These are phyloP conservation scores for Rubroshorea leprosula DNA, from an alignment of 345 rosid species.

Conservation along the genomic window DNA sequence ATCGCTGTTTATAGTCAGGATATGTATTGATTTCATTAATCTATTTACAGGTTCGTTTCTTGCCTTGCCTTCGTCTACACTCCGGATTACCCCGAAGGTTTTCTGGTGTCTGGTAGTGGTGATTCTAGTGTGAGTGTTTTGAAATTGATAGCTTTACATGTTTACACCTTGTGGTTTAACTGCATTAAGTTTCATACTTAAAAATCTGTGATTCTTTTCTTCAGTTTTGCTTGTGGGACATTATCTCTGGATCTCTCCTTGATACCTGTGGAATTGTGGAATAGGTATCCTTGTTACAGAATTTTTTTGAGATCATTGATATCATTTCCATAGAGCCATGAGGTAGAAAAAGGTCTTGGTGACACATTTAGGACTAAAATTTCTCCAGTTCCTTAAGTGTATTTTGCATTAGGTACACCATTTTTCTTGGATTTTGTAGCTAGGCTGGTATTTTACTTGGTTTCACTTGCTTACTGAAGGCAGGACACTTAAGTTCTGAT, in stretches of 20 bases:
- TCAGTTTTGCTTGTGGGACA: slow-evolving; percentile 93
- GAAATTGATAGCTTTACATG: slow-evolving; percentile 8
- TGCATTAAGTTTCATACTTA: slow-evolving; percentile 9
- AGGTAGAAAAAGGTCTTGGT: neutral
- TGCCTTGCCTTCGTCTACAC: slow-evolving; percentile 61
- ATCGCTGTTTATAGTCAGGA: neutral
- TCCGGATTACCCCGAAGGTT: slow-evolving; percentile 46
- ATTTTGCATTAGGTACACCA: neutral
- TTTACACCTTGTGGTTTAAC: slow-evolving; percentile 6
- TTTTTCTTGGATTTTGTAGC: neutral
- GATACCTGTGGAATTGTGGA: slow-evolving; percentile 70
- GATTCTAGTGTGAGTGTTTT: slow-evolving; percentile 72
- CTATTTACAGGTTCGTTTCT: slow-evolving; percentile 59
- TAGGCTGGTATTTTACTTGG: neutral
- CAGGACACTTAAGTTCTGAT: slow-evolving; percentile 35
- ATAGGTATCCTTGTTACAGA: slow-evolving; percentile 39
- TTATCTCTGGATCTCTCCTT: slow-evolving; percentile 69
- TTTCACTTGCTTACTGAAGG: slow-evolving; percentile 45
- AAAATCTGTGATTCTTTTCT: slow-evolving; percentile 10
- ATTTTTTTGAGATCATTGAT: slow-evolving; percentile 5
- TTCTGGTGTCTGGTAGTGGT: slow-evolving; percentile 91
- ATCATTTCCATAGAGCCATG: neutral
- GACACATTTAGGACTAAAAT: too few species aligned
- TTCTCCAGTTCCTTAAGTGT: too few species aligned
- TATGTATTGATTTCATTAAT: neutral